Conservation (phyloP, 345 rosid species). For the Camelina neglecta region DNA sequence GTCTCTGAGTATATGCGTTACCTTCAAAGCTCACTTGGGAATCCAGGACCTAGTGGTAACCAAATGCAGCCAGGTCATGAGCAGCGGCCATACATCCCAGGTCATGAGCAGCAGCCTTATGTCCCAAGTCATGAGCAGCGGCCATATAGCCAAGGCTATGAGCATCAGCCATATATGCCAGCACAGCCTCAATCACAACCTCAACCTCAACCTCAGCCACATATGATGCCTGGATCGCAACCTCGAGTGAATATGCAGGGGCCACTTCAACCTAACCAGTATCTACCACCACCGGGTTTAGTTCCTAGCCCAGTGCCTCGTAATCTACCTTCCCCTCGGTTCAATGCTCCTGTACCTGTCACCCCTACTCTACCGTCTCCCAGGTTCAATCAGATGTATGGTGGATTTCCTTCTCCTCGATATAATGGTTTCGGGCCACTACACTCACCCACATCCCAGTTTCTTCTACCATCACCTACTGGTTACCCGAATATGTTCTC, state of each 20-base stretch:
- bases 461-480: slow-evolving; percentile 71
- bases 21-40: slow-evolving; percentile 65
- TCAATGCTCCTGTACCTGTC: slow-evolving; percentile 60
- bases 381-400: slow-evolving; percentile 52
- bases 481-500: slow-evolving; percentile 65
- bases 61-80: slow-evolving; percentile 47
- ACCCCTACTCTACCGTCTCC: slow-evolving; percentile 58
- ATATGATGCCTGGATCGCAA: slow-evolving; percentile 36
- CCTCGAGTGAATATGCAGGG: slow-evolving; percentile 37
- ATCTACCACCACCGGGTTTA: slow-evolving; percentile 43
- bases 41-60: slow-evolving; percentile 57
- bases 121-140: slow-evolving; percentile 22
- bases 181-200: slow-evolving; percentile 9
- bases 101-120: slow-evolving; percentile 10
- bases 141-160: slow-evolving; percentile 8
- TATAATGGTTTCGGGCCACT: slow-evolving; percentile 66
- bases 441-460: slow-evolving; percentile 87
- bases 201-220: slow-evolving; percentile 9
- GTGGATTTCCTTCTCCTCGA: slow-evolving; percentile 57
- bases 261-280: slow-evolving; percentile 49
- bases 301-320: slow-evolving; percentile 46
- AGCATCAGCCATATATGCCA: slow-evolving; percentile 7
- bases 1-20: slow-evolving; percentile 84
- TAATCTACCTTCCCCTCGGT: slow-evolving; percentile 55
- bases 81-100: slow-evolving; percentile 1